phyloP scores from a whole-genome alignment of 75 land plant species.

The Adiantum capillusveneris region DNA sequence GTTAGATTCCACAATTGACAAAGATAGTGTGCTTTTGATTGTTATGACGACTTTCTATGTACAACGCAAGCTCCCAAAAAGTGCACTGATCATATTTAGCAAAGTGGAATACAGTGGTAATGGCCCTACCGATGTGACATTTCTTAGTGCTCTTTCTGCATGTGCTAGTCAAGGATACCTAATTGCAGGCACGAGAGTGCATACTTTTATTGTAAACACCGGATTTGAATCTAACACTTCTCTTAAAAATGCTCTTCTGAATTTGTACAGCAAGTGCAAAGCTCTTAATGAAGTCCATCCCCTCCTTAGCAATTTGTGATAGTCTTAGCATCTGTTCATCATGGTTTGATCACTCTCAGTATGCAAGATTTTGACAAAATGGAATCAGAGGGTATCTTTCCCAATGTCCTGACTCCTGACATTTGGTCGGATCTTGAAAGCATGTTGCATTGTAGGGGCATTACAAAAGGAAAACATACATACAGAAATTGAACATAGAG shows the following conservation, averaged over 20 bases:
- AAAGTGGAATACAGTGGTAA: slow-evolving; percentile 7
- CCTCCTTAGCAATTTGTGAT: slow-evolving; percentile 17
- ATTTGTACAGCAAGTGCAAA: slow-evolving; percentile 15
- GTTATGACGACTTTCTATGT: neutral
- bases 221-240: slow-evolving; percentile 13
- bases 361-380: too few species aligned
- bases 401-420: too few species aligned
- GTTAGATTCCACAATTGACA: neutral
- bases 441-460: too few species aligned
- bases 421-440: too few species aligned
- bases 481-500: too few species aligned
- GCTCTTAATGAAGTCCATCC: slow-evolving; percentile 10
- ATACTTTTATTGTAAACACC: slow-evolving; percentile 4
- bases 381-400: too few species aligned
- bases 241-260: slow-evolving; percentile 14
- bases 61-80: neutral
- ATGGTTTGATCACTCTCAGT: too few species aligned
- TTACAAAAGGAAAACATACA: too few species aligned
- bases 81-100: neutral
- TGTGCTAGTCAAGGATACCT: slow-evolving; percentile 1
- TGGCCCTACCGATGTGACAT: slow-evolving; percentile 22
- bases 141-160: slow-evolving; percentile 21
- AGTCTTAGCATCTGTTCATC: too few species aligned
- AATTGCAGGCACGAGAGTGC: slow-evolving; percentile 5
- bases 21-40: neutral